Evolutionary conservation across 2,329 filamentous ascomycete genomes (phyloP).

Genomic region (Sarocladium kiliense): DNA sequence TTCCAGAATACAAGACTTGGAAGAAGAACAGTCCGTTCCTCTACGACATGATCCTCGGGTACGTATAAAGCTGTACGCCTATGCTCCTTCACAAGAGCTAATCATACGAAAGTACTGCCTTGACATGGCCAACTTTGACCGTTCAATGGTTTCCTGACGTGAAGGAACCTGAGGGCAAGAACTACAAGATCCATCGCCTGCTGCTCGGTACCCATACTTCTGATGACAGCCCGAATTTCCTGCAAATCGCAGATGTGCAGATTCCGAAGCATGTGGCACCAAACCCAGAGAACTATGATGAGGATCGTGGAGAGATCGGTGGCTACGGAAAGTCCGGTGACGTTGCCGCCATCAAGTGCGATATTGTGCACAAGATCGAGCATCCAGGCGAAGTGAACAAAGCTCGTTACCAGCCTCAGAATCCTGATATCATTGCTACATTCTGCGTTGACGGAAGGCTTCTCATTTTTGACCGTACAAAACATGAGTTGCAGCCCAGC

Average conservation of each 20-base stretch:
- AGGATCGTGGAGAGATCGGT: conserved; percentile 87
- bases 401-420: conserved; percentile 94
- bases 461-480: conserved; percentile 92
- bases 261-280: conserved; percentile 74
- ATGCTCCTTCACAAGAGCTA: neutral
- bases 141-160: conserved; percentile 98
- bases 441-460: conserved; percentile 83
- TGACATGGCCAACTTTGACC: conserved; percentile 96
- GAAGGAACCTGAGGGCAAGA: conserved; percentile 80
- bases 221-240: conserved; percentile 77
- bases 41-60: conserved; percentile 94
- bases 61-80: conserved; percentile 9
- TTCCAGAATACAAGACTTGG: conserved; percentile 95
- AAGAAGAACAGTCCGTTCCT: conserved; percentile 99
- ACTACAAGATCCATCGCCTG: conserved; percentile 80
- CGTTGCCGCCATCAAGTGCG: conserved; percentile 73
- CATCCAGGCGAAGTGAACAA: conserved; percentile 98
- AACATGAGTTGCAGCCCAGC: conserved; percentile 75
- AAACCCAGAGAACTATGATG: conserved; percentile 81
- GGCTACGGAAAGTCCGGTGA: conserved; percentile 77
- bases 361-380: conserved; percentile 91
- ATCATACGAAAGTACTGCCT: conserved; percentile 59
- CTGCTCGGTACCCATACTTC: conserved; percentile 94
- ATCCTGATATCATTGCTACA: conserved; percentile 93
- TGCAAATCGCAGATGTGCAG: conserved; percentile 92